Evolutionary conservation across 2,329 filamentous ascomycete species (phyloP).

Genomic region (Beauveria caledonica): DNA sequence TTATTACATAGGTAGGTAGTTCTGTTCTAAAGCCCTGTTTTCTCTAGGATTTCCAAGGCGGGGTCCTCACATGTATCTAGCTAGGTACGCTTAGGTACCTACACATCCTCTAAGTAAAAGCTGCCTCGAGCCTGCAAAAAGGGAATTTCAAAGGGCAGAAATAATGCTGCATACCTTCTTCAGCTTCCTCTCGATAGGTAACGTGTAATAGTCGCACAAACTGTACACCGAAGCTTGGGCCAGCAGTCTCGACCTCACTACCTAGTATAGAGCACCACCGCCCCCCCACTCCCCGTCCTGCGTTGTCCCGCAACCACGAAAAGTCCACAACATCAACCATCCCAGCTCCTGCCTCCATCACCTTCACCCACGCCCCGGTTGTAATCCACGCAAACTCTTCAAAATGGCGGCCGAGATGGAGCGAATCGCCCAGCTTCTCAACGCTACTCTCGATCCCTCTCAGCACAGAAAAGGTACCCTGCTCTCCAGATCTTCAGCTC

Average conservation of each 20-base stretch:
- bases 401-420: slow-evolving; percentile 51
- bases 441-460: slow-evolving; percentile 80
- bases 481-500: slow-evolving; percentile 18
- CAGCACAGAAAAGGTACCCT: slow-evolving; percentile 79
- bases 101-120: no score
- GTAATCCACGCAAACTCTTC: slow-evolving; percentile 14
- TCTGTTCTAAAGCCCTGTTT: no score
- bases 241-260: background rate
- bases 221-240: background rate
- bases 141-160: background rate
- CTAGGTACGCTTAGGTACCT: no score
- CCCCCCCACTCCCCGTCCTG: background rate
- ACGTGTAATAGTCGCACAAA: no score
- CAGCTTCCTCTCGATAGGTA: background rate
- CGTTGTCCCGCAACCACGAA: slow-evolving; percentile 13
- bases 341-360: slow-evolving; percentile 7
- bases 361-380: slow-evolving; percentile 13
- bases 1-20: no score
- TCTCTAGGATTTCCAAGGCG: background rate
- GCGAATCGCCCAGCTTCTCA: slow-evolving; percentile 70
- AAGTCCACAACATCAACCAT: slow-evolving; percentile 8
- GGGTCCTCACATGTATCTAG: background rate
- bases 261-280: background rate
- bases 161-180: background rate
- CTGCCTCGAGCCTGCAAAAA: background rate